Evolutionary conservation across 2,329 filamentous ascomycete genomes (phyloP).

Genomic region (Xylariomycetidae sp.): DNA sequence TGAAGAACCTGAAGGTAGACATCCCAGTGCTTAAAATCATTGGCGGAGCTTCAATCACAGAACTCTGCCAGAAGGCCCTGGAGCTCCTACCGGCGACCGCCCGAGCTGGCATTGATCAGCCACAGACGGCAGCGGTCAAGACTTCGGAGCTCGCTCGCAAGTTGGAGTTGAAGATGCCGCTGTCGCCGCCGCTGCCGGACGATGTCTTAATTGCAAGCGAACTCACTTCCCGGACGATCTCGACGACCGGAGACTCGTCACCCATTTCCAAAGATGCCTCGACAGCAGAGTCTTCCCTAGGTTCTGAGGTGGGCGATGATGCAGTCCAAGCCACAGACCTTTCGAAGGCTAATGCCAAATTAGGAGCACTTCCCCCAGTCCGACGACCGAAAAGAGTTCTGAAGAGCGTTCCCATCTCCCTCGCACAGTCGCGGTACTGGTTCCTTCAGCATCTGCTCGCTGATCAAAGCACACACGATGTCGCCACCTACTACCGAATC

Average conservation of each 20-base stretch:
- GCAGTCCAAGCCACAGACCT: background rate
- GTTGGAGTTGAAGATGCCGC: too few species aligned
- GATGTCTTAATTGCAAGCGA: too few species aligned
- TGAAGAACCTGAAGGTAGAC: conserved; percentile 38
- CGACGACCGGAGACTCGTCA: background rate
- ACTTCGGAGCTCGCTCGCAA: too few species aligned
- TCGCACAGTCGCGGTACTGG: conserved; percentile 36
- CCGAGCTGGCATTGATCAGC: background rate
- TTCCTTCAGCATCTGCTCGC: conserved; percentile 28
- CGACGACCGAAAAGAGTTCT: too few species aligned
- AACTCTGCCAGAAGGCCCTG: conserved; percentile 5
- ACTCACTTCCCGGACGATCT: background rate
- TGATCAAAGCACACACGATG: conserved; percentile 36
- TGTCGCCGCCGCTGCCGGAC: too few species aligned
- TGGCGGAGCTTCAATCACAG: conserved; percentile 9
- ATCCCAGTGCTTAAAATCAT: conserved; percentile 39
- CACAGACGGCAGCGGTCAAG: too few species aligned
- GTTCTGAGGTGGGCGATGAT: conserved; percentile 2
- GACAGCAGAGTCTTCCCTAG: background rate
- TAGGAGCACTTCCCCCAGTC: conserved; percentile 2
- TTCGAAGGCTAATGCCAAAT: background rate
- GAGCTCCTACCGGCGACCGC: conserved; percentile 6
- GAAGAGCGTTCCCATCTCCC: conserved; percentile 25
- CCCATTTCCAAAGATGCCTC: conserved; percentile 1
- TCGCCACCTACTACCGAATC: conserved; percentile 26